phyloP scores from a whole-genome alignment of 1,284 basidiomycete species.

The Fomitopsis betulina region DNA sequence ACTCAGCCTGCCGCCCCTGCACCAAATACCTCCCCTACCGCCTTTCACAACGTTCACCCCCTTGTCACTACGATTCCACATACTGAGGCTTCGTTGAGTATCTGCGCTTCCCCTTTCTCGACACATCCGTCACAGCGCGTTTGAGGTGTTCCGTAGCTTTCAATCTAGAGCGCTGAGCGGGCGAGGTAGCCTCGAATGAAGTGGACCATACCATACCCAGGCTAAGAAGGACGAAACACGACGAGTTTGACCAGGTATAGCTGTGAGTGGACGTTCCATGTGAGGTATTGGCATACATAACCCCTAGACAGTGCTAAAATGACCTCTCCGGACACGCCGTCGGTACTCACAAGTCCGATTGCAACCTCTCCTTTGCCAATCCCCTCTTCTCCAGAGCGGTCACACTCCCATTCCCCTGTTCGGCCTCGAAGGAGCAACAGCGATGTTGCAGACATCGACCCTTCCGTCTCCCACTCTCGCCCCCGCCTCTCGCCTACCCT shows the following conservation, averaged over 20 bases:
- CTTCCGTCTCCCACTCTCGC: constrained; percentile 22
- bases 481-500: constrained; percentile 62
- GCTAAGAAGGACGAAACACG: no score
- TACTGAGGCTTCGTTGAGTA: no score
- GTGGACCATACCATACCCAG: no score
- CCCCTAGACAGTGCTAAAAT: constrained; percentile 11
- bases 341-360: constrained; percentile 21
- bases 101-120: no score
- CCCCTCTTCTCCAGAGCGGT: constrained; percentile 32
- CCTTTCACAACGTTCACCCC: neutral
- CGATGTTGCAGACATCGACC: constrained; percentile 33
- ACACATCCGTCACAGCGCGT: no score
- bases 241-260: no score
- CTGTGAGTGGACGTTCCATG: neutral
- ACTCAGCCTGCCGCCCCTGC: neutral
- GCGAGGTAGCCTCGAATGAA: no score
- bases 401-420: constrained; percentile 18
- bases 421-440: constrained; percentile 36
- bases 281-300: neutral
- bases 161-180: no score
- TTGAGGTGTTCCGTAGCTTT: no score
- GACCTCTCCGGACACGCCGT: constrained; percentile 25
- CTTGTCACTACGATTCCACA: neutral
- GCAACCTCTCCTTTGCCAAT: constrained; percentile 42
- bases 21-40: neutral